Evolutionary conservation across 2,329 filamentous ascomycete genomes (phyloP).

Genomic region (Calonectria pseudoturangicola): DNA sequence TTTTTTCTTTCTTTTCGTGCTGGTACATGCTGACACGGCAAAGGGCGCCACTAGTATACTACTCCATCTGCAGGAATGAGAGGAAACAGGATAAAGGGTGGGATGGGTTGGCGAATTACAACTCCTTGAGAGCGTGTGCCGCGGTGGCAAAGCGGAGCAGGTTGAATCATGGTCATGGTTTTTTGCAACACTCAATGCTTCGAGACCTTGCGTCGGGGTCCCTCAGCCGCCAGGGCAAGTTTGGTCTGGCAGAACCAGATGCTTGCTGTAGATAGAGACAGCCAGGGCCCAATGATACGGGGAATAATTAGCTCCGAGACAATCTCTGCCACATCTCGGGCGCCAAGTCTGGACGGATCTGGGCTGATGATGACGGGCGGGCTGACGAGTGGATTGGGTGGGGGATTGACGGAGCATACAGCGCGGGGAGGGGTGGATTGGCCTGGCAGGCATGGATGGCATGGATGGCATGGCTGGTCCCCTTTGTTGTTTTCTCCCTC

Average conservation of each 20-base stretch:
- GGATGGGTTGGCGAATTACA: background rate
- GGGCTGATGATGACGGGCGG: background rate
- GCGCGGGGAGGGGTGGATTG: background rate
- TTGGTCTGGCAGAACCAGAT: background rate
- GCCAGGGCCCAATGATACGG: background rate
- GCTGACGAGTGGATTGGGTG: background rate
- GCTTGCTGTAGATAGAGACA: too few species aligned
- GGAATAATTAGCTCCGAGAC: background rate
- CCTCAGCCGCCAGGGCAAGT: background rate
- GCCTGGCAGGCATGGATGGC: too few species aligned
- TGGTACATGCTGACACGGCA: slow-evolving; percentile 4
- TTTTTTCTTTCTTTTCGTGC: background rate
- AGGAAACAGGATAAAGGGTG: slow-evolving; percentile 7
- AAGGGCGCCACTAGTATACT: background rate
- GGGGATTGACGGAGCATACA: background rate
- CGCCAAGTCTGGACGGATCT: background rate
- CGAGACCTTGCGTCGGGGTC: background rate
- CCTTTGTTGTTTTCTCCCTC: slow-evolving; percentile 1
- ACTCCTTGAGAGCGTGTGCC: background rate
- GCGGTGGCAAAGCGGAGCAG: slow-evolving; percentile 9
- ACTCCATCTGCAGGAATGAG: slow-evolving; percentile 10
- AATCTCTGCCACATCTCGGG: background rate
- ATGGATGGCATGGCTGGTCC: too few species aligned
- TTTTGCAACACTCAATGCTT: background rate
- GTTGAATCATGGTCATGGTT: background rate